Evolutionary conservation across 1,284 basidiomycete genomes (phyloP).

Genomic region (Volvariella surrecta): DNA sequence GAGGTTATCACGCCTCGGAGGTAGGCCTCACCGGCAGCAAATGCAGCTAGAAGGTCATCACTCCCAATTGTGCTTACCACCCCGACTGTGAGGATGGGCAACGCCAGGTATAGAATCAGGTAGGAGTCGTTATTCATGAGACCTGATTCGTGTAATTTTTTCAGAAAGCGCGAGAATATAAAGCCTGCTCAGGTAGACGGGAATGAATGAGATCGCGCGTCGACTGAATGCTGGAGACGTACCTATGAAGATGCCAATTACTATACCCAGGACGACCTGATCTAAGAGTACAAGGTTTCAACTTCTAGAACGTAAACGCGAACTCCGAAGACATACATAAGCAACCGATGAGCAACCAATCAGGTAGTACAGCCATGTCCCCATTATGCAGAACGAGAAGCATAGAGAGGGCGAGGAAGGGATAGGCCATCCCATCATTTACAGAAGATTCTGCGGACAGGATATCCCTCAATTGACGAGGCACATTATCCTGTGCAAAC

Average conservation of each 20-base stretch:
- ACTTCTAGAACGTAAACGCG: background rate
- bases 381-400: slow-evolving; percentile 59
- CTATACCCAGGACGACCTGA: slow-evolving; percentile 76
- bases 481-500: slow-evolving; percentile 86
- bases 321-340: slow-evolving; percentile 50
- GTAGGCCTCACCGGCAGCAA: slow-evolving; percentile 67
- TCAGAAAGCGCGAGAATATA: slow-evolving; percentile 76
- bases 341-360: slow-evolving; percentile 73
- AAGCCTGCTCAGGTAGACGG: slow-evolving; percentile 34
- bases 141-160: slow-evolving; percentile 65
- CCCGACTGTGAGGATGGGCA: slow-evolving; percentile 77
- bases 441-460: slow-evolving; percentile 89
- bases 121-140: slow-evolving; percentile 90
- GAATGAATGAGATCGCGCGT: slow-evolving; percentile 3
- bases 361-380: slow-evolving; percentile 69
- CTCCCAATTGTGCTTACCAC: slow-evolving; percentile 71
- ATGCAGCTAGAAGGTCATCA: slow-evolving; percentile 86
- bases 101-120: slow-evolving; percentile 83
- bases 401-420: slow-evolving; percentile 83
- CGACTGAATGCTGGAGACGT: slow-evolving; percentile 3
- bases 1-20: background rate
- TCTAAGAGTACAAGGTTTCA: slow-evolving; percentile 38
- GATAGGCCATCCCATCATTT: slow-evolving; percentile 78
- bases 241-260: slow-evolving; percentile 75
- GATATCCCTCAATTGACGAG: slow-evolving; percentile 73